These are phyloP conservation scores for Zopfochytrium polystomum DNA, from an alignment of 371 early-diverging fungal genomes.

Conservation along the genomic window DNA sequence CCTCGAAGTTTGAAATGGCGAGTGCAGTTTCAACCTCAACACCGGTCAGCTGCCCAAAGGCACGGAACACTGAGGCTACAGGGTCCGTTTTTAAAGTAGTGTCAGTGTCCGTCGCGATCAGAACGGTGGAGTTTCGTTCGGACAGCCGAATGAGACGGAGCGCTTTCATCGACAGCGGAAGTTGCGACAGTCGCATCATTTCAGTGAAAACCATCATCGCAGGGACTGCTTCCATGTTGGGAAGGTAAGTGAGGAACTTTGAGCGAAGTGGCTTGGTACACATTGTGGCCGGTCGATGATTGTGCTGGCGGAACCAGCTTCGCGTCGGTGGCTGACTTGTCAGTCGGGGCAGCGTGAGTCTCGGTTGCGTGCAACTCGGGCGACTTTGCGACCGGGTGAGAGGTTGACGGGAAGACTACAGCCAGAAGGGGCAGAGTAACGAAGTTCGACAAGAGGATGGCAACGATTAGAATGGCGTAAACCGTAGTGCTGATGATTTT, in stretches of 20 bases:
- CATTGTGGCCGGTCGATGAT: not conserved
- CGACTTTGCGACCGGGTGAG: slow-evolving; percentile 3
- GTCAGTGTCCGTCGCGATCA: slow-evolving; percentile 60
- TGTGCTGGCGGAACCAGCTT: not conserved
- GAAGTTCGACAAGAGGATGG: slow-evolving; percentile 78
- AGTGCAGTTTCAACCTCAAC: slow-evolving; percentile 37
- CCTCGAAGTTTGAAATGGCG: slow-evolving; percentile 13
- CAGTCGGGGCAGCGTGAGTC: too few species aligned
- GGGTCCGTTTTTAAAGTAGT: slow-evolving; percentile 61
- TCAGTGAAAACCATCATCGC: slow-evolving; percentile 67
- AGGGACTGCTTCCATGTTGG: slow-evolving; percentile 66
- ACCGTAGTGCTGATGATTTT: slow-evolving; percentile 73
- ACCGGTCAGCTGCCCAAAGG: slow-evolving; percentile 62
- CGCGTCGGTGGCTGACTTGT: too few species aligned
- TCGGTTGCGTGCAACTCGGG: too few species aligned
- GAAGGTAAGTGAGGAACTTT: slow-evolving; percentile 57
- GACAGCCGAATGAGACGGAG: slow-evolving; percentile 69
- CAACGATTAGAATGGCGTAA: slow-evolving; percentile 81
- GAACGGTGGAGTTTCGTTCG: slow-evolving; percentile 68
- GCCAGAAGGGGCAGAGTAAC: slow-evolving; percentile 57
- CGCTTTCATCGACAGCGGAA: slow-evolving; percentile 36
- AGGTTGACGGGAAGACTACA: slow-evolving; percentile 30
- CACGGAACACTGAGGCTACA: slow-evolving; percentile 57
- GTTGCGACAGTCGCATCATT: slow-evolving; percentile 9
- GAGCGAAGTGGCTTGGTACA: not conserved